Evolutionary conservation across 2,329 filamentous ascomycete genomes (phyloP).

Genomic region (Nemania diffusa): DNA sequence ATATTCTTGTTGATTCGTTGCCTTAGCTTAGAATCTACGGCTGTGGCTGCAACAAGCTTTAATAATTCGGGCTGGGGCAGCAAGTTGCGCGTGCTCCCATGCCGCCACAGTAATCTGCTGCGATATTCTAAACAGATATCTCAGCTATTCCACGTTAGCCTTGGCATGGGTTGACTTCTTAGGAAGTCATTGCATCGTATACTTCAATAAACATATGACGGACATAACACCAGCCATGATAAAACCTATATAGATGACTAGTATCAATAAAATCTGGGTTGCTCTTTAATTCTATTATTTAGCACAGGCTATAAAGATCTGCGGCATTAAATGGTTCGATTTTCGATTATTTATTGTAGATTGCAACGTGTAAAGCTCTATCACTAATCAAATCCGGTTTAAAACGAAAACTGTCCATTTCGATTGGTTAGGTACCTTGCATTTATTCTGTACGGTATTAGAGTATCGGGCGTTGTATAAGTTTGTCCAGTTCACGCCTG

Average conservation of each 20-base stretch:
- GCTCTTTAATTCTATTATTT: not conserved
- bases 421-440: not conserved
- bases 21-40: no score
- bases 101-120: no score
- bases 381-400: not conserved
- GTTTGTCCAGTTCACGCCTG: not conserved
- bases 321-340: not conserved
- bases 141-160: not conserved
- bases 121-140: no score
- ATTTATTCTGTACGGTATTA: not conserved
- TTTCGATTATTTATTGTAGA: not conserved
- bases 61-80: no score
- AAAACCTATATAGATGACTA: slow-evolving; percentile 2
- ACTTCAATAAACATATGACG: slow-evolving; percentile 7
- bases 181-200: slow-evolving; percentile 1
- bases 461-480: not conserved
- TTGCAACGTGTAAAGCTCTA: not conserved
- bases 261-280: slow-evolving; percentile 2
- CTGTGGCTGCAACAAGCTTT: no score
- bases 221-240: slow-evolving; percentile 9
- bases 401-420: not conserved
- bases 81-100: no score
- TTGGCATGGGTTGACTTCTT: slow-evolving; percentile 1
- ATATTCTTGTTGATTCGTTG: no score
- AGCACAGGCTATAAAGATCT: not conserved